A percentile compares a stretch with the other conserved stretches of the same genome.
Conservation (phyloP, 75 land plant genomes). For the Cupressus sempervirens region DNA sequence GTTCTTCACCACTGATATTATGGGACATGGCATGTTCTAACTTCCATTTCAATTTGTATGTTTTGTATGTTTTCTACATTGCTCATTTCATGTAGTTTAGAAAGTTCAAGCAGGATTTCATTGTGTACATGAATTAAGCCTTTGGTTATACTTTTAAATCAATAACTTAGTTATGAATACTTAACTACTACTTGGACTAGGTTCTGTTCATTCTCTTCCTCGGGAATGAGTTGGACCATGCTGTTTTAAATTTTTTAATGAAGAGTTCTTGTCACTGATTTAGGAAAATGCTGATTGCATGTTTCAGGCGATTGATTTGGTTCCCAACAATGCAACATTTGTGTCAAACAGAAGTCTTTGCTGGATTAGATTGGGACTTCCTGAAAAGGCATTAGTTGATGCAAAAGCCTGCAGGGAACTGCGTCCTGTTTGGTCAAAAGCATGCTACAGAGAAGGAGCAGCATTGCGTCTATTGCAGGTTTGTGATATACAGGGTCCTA, state of each 20-base stretch:
- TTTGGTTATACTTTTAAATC: background rate
- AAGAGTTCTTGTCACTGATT: background rate
- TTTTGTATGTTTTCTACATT: background rate
- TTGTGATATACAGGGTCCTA: conserved; percentile 13
- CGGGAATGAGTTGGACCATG: background rate
- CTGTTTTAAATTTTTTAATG: background rate
- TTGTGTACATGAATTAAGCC: background rate
- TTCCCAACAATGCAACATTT: conserved; percentile 67
- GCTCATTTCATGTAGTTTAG: background rate
- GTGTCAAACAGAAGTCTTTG: conserved; percentile 88
- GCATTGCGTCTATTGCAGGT: conserved; percentile 81
- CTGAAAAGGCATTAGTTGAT: conserved; percentile 85
- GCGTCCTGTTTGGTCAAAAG: conserved; percentile 85
- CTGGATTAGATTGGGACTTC: conserved; percentile 83
- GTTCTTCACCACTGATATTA: background rate
- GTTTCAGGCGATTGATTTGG: conserved; percentile 80
- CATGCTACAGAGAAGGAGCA: conserved; percentile 93
- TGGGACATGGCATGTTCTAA: background rate
- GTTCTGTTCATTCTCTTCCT: background rate
- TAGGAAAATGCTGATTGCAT: background rate
- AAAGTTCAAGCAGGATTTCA: background rate
- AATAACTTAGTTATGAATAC: background rate
- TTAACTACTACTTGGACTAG: background rate
- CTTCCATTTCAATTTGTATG: background rate
- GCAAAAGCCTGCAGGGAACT: conserved; percentile 70